Conservation (phyloP, 2,329 filamentous ascomycete species). For the Verticillium zaregamsianum region DNA sequence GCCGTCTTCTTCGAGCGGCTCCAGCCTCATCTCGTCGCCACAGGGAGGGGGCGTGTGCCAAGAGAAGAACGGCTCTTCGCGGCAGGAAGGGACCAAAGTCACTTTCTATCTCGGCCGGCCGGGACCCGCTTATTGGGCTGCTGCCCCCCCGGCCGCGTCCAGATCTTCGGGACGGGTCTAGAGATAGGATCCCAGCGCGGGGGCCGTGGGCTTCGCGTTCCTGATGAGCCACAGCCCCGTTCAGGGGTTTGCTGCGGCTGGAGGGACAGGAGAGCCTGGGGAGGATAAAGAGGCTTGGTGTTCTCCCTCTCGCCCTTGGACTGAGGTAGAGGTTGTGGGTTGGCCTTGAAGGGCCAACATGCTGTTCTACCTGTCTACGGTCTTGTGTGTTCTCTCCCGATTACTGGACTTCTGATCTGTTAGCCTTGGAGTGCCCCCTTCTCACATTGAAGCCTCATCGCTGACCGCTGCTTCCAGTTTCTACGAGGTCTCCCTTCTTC, state of each 20-base stretch:
- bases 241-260: not conserved
- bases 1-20: constrained; percentile 3
- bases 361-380: too few species aligned
- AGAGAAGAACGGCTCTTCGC: constrained; percentile 3
- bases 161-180: constrained; percentile 11
- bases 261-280: not conserved
- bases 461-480: not conserved
- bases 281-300: constrained; percentile 6
- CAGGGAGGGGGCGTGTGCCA: not conserved
- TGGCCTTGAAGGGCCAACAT: too few species aligned
- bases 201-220: not conserved
- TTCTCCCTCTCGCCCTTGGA: not conserved
- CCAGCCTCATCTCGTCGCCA: constrained; percentile 6
- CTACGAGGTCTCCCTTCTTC: not conserved
- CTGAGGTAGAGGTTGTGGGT: not conserved
- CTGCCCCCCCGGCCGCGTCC: constrained; percentile 4
- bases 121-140: constrained; percentile 7
- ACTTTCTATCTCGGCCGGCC: constrained; percentile 12
- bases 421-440: not conserved
- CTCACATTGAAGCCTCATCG: not conserved
- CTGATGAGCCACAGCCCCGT: constrained; percentile 2
- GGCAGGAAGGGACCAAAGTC: constrained; percentile 9
- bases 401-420: too few species aligned
- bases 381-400: too few species aligned
- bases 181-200: constrained; percentile 1